A percentile compares a stretch with the other conserved stretches of the same genome.
Evolutionary conservation across 1,284 basidiomycete genomes (phyloP).

Genomic region (Cryptococcus sp.): DNA sequence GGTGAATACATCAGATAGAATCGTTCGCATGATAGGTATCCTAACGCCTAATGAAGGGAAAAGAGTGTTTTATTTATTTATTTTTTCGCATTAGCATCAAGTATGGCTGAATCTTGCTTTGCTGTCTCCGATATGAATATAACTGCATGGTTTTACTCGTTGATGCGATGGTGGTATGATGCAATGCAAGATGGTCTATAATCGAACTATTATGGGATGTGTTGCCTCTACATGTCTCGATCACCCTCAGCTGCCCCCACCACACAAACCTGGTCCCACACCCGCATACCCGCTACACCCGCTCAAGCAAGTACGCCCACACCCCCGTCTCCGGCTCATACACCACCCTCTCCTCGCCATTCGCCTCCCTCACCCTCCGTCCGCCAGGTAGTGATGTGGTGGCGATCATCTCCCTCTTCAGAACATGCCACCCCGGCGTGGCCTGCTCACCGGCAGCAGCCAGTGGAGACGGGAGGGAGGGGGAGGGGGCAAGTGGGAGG

Average conservation of each 20-base stretch:
- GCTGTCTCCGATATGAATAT: not conserved
- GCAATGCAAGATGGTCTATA: too few species aligned
- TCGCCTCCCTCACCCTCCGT: conserved; percentile 3
- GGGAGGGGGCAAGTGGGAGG: conserved; percentile 3
- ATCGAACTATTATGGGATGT: too few species aligned
- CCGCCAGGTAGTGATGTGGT: conserved; percentile 18
- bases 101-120: not conserved
- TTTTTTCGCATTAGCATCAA: too few species aligned
- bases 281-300: conserved; percentile 1
- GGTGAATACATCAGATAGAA: too few species aligned
- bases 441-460: not conserved
- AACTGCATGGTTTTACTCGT: not conserved
- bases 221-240: too few species aligned
- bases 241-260: too few species aligned
- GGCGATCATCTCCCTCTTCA: conserved; percentile 12
- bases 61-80: too few species aligned
- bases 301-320: conserved; percentile 19
- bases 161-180: not conserved
- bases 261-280: not conserved
- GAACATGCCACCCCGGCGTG: conserved; percentile 11
- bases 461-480: not conserved
- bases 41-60: too few species aligned
- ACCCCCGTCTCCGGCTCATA: conserved; percentile 25
- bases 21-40: not conserved
- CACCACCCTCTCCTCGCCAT: conserved; percentile 12